phyloP scores from a whole-genome alignment of 441 rosid genomes.

The Brassica balearica region DNA sequence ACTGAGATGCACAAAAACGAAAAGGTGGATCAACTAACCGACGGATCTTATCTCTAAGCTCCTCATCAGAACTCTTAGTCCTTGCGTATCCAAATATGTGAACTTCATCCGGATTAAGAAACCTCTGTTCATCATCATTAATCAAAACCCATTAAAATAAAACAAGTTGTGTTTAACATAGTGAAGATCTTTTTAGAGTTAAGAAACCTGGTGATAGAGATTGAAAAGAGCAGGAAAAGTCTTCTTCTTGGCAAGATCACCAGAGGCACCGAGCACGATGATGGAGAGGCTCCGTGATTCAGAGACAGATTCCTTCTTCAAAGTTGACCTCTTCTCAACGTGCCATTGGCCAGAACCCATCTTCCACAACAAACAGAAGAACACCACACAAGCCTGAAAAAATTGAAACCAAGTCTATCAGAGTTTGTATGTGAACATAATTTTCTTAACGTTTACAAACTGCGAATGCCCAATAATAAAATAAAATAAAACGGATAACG shows the following conservation, averaged over 20 bases:
- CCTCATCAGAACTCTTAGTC: constrained; percentile 81
- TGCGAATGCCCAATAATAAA: neutral
- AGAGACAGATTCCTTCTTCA: constrained; percentile 52
- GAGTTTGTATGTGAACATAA: neutral
- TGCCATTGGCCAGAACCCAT: constrained; percentile 76
- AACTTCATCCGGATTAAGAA: constrained; percentile 77
- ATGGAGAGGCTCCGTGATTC: constrained; percentile 90
- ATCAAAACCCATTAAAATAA: constrained; percentile 4
- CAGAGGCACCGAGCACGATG: constrained; percentile 95
- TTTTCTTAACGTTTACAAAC: neutral
- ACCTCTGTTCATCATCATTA: constrained; percentile 59
- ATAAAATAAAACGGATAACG: neutral
- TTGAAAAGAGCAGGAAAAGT: constrained; percentile 97
- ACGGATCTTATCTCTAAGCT: constrained; percentile 71
- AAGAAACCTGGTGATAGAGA: constrained; percentile 86
- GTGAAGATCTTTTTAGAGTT: neutral
- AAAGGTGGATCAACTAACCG: constrained; percentile 60
- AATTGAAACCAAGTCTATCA: neutral
- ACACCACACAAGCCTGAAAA: constrained; percentile 25
- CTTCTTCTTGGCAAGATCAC: constrained; percentile 99
- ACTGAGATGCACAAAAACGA: neutral
- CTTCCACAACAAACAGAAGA: constrained; percentile 29
- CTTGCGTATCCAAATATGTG: constrained; percentile 98
- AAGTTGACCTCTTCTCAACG: constrained; percentile 66
- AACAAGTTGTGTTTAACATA: neutral